phyloP scores from a whole-genome alignment of 2,329 filamentous ascomycete genomes.

The Fusarium tricinctum region DNA sequence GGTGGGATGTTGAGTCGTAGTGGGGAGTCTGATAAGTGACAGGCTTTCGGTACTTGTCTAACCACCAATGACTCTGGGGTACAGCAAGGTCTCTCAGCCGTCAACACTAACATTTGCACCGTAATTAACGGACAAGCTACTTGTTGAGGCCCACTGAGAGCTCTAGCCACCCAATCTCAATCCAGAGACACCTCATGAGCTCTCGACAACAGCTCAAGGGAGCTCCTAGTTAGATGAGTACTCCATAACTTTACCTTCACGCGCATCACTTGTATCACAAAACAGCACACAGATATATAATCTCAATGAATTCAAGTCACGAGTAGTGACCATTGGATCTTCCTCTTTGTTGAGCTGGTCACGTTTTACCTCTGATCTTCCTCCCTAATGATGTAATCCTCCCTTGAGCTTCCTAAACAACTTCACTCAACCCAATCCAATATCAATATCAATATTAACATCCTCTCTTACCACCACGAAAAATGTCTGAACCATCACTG shows the following conservation, averaged over 20 bases:
- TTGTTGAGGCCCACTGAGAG: slow-evolving; percentile 21
- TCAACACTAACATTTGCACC: slow-evolving; percentile 12
- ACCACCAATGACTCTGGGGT: fast-evolving
- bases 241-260: not conserved
- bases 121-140: slow-evolving; percentile 6
- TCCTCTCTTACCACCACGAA: slow-evolving; percentile 15
- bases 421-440: slow-evolving; percentile 10
- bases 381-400: slow-evolving; percentile 37
- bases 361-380: not conserved
- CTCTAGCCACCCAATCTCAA: slow-evolving; percentile 32
- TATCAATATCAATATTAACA: slow-evolving; percentile 5
- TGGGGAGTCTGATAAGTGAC: slow-evolving; percentile 26
- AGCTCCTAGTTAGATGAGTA: slow-evolving; percentile 15
- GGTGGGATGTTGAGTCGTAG: slow-evolving; percentile 28
- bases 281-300: not conserved
- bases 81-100: not conserved
- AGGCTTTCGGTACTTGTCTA: not conserved
- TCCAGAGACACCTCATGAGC: slow-evolving; percentile 13
- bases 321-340: not conserved
- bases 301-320: not conserved
- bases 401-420: slow-evolving; percentile 15
- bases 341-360: not conserved
- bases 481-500: slow-evolving; percentile 32
- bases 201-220: slow-evolving; percentile 25
- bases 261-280: not conserved